phyloP scores from a whole-genome alignment of 2,329 filamentous ascomycete species.

The Bipolaris oryzae region DNA sequence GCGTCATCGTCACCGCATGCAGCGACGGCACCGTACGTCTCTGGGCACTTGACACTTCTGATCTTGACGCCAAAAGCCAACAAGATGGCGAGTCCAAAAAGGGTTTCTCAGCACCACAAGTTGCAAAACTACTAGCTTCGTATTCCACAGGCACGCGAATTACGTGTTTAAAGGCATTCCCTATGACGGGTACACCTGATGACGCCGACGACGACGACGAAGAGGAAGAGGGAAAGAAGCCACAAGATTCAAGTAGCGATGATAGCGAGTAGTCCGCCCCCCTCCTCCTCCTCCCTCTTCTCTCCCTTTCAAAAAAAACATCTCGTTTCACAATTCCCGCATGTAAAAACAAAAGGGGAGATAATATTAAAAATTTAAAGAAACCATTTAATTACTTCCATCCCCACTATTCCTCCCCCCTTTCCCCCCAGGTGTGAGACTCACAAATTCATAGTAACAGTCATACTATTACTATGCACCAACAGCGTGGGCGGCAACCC shows the following conservation, averaged over 20 bases:
- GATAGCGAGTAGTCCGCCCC: slow-evolving; percentile 28
- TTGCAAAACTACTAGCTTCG: slow-evolving; percentile 73
- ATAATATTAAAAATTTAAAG: no score
- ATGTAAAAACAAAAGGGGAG: no score
- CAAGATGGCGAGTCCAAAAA: slow-evolving; percentile 21
- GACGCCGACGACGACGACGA: slow-evolving; percentile 34
- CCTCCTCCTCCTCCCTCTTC: no score
- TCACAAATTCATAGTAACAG: slow-evolving; percentile 81
- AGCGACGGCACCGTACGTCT: slow-evolving; percentile 86
- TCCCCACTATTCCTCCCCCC: no score
- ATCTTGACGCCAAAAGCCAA: slow-evolving; percentile 28
- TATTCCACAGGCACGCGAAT: slow-evolving; percentile 89
- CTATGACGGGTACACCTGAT: slow-evolving; percentile 67
- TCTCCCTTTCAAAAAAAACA: slow-evolving; percentile 19
- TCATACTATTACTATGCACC: slow-evolving; percentile 89
- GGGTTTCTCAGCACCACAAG: slow-evolving; percentile 49
- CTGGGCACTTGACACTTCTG: slow-evolving; percentile 64
- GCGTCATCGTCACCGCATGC: slow-evolving; percentile 71
- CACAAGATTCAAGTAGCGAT: slow-evolving; percentile 27
- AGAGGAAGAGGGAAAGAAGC: slow-evolving; percentile 26
- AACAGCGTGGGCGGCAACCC: slow-evolving; percentile 76
- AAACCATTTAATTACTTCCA: no score
- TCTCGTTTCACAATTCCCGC: no score
- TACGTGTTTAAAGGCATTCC: slow-evolving; percentile 84
- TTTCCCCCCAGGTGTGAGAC: no score